Base-by-base conservation (phyloP, 2,329 filamentous ascomycete genomes). In the Botrytis fabae region DNA sequence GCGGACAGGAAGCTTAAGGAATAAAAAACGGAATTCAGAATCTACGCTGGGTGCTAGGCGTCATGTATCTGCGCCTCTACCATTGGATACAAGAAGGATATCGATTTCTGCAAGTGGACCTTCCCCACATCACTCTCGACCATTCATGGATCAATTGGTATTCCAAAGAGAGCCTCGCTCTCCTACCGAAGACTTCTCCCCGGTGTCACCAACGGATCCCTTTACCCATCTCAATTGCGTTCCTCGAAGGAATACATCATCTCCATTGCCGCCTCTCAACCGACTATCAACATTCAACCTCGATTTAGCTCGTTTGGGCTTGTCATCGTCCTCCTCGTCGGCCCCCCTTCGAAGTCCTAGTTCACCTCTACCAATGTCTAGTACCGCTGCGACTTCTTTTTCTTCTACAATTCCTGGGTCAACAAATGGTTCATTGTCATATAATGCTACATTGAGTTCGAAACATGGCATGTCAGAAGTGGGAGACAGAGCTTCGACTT, bases 211-310 rank as follows among this genome's bases (percentile, higher is more conserved):
- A 22, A 75, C 68, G 42, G 77, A 80, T 75, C 77, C 75, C 38
- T 78, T 79, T 73, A 38, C 62, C 20, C 69, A 76, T 28, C 72
- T 72, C 5, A 76, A 66, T 68, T 76, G 79, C 65, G 75, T 73
- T 14, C 69, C 77, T 54, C 74, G 78, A 32, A 77, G 85, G 73
- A 86, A 85, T 76, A 82, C 82, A 9, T 87, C 87, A 14, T 88
- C 88, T n/a, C 88, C 88, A 59, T 80, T 88, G 42, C 87, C 87
- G 69, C 85, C 88, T 59, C 81, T 87, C 40, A 86, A 86, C 42
- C 84, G 85, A 48, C 81, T 87, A 69, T 86, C 87, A 35, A 87
- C 84, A 79, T 87, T 88, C 78, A 86, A 87, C 78, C 81, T 87
- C 69, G 89, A 90, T 76, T 76, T 86, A 64, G 83, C 85, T 74